Evolutionary conservation across 2,329 filamentous ascomycete species (phyloP), one percentile per base, ranked within the genome.

Genomic region (Alternaria tenuissima): DNA sequence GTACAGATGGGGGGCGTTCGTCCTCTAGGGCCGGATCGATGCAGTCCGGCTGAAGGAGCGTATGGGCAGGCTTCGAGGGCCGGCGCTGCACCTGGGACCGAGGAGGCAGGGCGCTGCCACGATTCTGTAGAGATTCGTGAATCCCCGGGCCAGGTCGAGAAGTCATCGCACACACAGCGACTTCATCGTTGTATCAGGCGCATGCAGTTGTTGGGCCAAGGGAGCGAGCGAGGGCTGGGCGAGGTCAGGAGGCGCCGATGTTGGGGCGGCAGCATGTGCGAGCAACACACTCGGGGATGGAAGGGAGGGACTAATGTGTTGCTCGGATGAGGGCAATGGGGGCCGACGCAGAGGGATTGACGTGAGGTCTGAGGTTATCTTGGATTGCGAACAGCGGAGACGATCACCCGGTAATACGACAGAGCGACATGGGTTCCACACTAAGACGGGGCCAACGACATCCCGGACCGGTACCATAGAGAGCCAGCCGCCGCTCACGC

Each of bases 141-240:
- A 75, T 74, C 71, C 76, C 76, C 73, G 70, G 73, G 69, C 73
- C 75, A 78, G 77, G 76, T 77, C 78, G 77, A 73, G 78, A 79
- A 78, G 71, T 80, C 78, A 80, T 80, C 69, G 77, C 78, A 79
- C 73, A 65, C 67, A 73, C 67, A 69, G 74, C 74, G 72, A 69
- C 75, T 72, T 73, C 78, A 78, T 80, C 70, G 72, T 78, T 72
- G 75, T 57, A 63, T 64, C 68, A 64, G 71, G 72, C 65, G 69
- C 67, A 67, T 65, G 57, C 67, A 66, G 67, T 62, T 63, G 62
- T 58, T 66, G 62, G 60, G 55, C 49, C 58, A 59, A 62, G 62
- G 66, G 63, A 54, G 61, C 51, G 52, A 36, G 44, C 62, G 52
- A 51, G 61, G 64, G 69, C 62, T 59, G 62, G 62, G 39, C 39